These are phyloP conservation scores for Butyriboletus appendiculatus DNA, from an alignment of 1,284 basidiomycete species.

Conservation along the genomic window DNA sequence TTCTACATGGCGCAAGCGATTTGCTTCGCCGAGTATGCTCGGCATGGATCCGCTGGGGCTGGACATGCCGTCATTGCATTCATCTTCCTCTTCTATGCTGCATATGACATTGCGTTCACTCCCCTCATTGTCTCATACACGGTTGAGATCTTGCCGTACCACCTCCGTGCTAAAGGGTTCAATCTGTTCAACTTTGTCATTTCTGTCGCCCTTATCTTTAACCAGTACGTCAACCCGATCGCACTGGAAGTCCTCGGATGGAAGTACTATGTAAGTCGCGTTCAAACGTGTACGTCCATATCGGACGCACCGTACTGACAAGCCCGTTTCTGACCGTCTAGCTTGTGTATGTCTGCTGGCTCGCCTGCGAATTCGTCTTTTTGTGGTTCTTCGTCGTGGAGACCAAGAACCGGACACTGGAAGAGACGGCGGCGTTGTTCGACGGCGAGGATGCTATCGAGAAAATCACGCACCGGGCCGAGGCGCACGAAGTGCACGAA, in stretches of 20 bases:
- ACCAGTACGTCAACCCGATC: slow-evolving; percentile 82
- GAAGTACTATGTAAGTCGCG: slow-evolving; percentile 58
- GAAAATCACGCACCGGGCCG: slow-evolving; percentile 38
- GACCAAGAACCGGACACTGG: slow-evolving; percentile 70
- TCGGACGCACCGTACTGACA: not conserved
- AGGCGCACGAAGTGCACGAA: slow-evolving; percentile 28
- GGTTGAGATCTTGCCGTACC: slow-evolving; percentile 72
- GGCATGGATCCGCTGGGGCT: slow-evolving; percentile 42
- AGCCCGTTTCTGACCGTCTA: slow-evolving; percentile 18
- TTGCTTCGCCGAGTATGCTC: slow-evolving; percentile 63
- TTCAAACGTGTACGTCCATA: not conserved
- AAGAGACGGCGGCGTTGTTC: slow-evolving; percentile 76
- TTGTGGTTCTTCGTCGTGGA: slow-evolving; percentile 69
- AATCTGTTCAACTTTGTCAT: slow-evolving; percentile 70
- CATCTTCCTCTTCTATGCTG: slow-evolving; percentile 74
- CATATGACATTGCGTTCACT: slow-evolving; percentile 72
- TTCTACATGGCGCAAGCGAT: slow-evolving; percentile 74
- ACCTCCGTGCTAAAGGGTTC: slow-evolving; percentile 78
- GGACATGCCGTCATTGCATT: slow-evolving; percentile 73
- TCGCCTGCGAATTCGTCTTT: slow-evolving; percentile 62
- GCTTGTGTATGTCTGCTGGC: slow-evolving; percentile 70
- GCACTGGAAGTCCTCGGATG: slow-evolving; percentile 59
- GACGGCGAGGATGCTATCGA: slow-evolving; percentile 58
- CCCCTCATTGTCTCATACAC: slow-evolving; percentile 77
- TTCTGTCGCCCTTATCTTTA: slow-evolving; percentile 70